These are phyloP conservation scores for Camellia sinensis DNA, from an alignment of 148 eudicot genomes.

Conservation along the genomic window DNA sequence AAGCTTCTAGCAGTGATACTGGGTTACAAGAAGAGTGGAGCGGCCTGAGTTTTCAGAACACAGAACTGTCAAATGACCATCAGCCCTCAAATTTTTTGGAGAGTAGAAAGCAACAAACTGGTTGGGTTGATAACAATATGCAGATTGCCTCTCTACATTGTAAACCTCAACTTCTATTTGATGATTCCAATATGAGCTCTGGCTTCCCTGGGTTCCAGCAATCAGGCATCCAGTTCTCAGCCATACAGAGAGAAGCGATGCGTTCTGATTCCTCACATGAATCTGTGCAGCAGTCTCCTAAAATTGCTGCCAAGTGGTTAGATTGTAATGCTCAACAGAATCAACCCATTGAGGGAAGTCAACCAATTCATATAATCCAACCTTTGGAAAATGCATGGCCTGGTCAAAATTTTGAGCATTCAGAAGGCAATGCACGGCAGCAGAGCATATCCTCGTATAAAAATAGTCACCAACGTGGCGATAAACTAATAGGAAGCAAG, in stretches of 20 bases:
- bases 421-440: conserved; percentile 12
- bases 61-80: conserved; percentile 38
- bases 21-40: conserved; percentile 68
- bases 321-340: conserved; percentile 25
- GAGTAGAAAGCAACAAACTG: conserved; percentile 23
- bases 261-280: conserved; percentile 28
- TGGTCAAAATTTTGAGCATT: conserved; percentile 20
- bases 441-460: conserved; percentile 13
- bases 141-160: conserved; percentile 21
- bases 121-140: conserved; percentile 34
- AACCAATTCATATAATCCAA: conserved; percentile 21
- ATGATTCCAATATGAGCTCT: conserved; percentile 20
- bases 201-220: conserved; percentile 39
- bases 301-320: conserved; percentile 18
- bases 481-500: not conserved
- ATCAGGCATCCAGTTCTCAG: conserved; percentile 20
- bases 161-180: conserved; percentile 27
- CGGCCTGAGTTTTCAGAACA: conserved; percentile 55
- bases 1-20: conserved; percentile 59
- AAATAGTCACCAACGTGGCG: not conserved
- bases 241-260: conserved; percentile 24
- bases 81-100: conserved; percentile 29
- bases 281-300: conserved; percentile 28
- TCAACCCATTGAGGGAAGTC: conserved; percentile 23
- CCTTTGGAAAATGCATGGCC: conserved; percentile 28